Evolutionary conservation across 1,139 yeast genomes (phyloP).

Genomic region (Yamadazyma atlantica): DNA sequence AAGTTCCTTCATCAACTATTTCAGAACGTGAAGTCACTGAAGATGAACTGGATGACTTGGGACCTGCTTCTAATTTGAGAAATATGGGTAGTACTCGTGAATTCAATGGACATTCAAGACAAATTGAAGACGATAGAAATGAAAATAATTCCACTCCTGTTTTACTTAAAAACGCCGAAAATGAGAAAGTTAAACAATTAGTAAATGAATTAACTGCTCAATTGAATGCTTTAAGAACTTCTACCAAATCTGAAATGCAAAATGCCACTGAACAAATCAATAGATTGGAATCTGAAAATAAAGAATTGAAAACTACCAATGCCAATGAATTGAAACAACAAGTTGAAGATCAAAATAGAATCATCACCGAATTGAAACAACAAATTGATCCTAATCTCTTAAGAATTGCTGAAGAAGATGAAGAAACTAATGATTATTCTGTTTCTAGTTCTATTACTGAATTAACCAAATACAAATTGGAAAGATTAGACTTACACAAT

Average conservation of each 20-base stretch:
- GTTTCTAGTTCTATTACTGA: constrained; percentile 28
- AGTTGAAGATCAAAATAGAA: constrained; percentile 31
- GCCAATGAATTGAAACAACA: constrained; percentile 22
- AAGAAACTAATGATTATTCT: constrained; percentile 15
- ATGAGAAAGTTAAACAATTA: constrained; percentile 31
- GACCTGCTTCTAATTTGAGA: no score
- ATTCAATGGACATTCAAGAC: constrained; percentile 8
- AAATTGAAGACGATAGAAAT: constrained; percentile 10
- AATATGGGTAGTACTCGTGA: no score
- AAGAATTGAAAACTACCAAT: constrained; percentile 21
- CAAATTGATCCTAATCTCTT: constrained; percentile 34
- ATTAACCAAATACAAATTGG: constrained; percentile 39
- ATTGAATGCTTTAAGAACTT: constrained; percentile 41
- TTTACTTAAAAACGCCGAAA: constrained; percentile 16
- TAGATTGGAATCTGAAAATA: constrained; percentile 47
- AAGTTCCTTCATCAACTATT: constrained; percentile 28
- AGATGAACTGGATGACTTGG: constrained; percentile 13
- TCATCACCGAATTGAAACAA: constrained; percentile 37
- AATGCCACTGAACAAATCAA: constrained; percentile 52
- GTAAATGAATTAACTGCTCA: constrained; percentile 49
- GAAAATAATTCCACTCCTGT: constrained; percentile 16
- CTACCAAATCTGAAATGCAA: constrained; percentile 52
- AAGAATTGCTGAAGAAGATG: constrained; percentile 24
- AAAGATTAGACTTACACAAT: constrained; percentile 45
- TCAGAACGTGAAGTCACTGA: constrained; percentile 22